Conservation (phyloP, 2,329 filamentous ascomycete genomes). For the Zalaria obscura region DNA sequence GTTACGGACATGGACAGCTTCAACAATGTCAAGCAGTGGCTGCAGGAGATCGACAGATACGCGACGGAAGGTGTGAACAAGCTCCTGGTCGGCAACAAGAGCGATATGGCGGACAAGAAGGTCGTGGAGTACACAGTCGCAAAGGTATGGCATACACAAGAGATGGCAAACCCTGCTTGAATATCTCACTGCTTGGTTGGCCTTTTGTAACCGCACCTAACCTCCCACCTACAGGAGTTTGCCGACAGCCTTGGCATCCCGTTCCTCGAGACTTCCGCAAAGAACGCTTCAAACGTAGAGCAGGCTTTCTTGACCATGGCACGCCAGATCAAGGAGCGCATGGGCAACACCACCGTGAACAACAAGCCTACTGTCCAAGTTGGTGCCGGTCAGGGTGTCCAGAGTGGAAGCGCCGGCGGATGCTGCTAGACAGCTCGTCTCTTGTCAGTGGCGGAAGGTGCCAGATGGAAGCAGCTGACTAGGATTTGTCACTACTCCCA, state of each 20-base stretch:
- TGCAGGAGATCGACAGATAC: slow-evolving; percentile 98
- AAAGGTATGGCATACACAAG: slow-evolving; percentile 54
- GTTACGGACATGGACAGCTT: slow-evolving; percentile 99
- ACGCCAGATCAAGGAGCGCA: slow-evolving; percentile 98
- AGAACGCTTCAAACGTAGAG: slow-evolving; percentile 99
- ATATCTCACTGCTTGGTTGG: neutral
- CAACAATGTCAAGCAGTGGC: slow-evolving; percentile 99
- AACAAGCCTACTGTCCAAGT: slow-evolving; percentile 98
- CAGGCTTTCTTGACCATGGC: slow-evolving; percentile 99
- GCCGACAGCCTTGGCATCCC: slow-evolving; percentile 97
- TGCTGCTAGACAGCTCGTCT: slow-evolving; percentile 61
- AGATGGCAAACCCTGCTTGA: neutral
- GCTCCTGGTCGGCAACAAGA: slow-evolving; percentile 98
- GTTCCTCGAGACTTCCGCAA: slow-evolving; percentile 98
- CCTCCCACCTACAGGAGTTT: slow-evolving; percentile 58
- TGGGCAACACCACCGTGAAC: slow-evolving; percentile 95
- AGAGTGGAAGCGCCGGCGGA: slow-evolving; percentile 68
- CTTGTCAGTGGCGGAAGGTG: neutral
- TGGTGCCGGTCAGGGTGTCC: slow-evolving; percentile 84
- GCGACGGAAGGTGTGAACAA: slow-evolving; percentile 99
- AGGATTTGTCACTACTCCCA: neutral
- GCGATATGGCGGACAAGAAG: slow-evolving; percentile 99
- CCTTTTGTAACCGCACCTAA: neutral
- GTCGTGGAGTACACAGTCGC: slow-evolving; percentile 98
- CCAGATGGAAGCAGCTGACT: neutral